Conservation (phyloP, 192 early-diverging fungal species). For the Coemansia sp. region DNA sequence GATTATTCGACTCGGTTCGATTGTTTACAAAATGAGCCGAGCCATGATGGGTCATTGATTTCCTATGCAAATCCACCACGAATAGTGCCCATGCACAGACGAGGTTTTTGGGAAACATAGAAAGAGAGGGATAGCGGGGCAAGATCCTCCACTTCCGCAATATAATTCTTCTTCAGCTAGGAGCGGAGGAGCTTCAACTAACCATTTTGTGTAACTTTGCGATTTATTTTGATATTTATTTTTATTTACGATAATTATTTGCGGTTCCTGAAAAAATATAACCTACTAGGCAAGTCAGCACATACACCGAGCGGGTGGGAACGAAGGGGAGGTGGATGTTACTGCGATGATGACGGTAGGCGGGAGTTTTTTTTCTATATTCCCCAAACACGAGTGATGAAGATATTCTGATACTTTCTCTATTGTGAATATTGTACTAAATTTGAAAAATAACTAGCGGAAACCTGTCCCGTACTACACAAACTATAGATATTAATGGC, state of each 20-base stretch:
- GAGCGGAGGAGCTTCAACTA: not conserved
- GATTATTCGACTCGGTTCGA: not conserved
- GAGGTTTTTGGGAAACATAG: not conserved
- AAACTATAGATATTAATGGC: constrained; percentile 16
- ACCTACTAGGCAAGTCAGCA: not conserved
- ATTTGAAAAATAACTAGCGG: not conserved
- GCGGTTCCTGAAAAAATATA: not conserved
- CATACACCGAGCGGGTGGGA: not conserved
- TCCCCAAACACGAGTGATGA: not conserved
- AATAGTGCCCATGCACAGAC: not conserved
- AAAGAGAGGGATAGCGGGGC: not conserved
- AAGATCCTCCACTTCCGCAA: not conserved
- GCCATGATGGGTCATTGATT: not conserved
- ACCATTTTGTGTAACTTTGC: constrained; percentile 1
- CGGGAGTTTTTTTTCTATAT: not conserved
- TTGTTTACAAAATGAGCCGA: not conserved
- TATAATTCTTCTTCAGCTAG: not conserved
- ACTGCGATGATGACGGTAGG: not conserved
- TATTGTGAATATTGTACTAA: not conserved
- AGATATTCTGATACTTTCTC: not conserved
- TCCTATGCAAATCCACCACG: not conserved
- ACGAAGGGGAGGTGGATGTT: not conserved
- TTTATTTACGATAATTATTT: not conserved
- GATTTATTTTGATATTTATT: not conserved
- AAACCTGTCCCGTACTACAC: not conserved